A percentile compares a stretch with the other conserved stretches of the same genome.
Conservation (phyloP, 495 filamentous ascomycete species). For the Friedmanniomyces endolithicus region DNA sequence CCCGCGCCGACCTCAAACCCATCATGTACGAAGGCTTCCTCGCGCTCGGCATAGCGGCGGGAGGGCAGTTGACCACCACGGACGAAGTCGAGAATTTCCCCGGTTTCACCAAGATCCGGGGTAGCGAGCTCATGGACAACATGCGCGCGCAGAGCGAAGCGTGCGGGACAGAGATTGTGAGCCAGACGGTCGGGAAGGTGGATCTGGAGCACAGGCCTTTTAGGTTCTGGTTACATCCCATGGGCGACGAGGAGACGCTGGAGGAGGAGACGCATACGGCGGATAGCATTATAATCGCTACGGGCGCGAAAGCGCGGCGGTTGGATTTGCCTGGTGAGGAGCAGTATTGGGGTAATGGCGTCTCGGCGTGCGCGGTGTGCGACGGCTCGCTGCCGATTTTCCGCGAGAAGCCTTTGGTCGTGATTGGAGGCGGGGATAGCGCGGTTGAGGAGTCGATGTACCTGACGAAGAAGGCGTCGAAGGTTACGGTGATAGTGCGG, state of each 20-base stretch:
- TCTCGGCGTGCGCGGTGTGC: conserved; percentile 93
- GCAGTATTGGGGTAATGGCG: conserved; percentile 90
- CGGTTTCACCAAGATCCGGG: conserved; percentile 81
- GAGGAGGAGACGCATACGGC: conserved; percentile 61
- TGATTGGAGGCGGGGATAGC: conserved; percentile 94
- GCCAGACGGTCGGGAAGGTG: conserved; percentile 80
- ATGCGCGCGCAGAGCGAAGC: conserved; percentile 87
- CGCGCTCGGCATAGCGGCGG: conserved; percentile 89
- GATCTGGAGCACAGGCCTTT: conserved; percentile 80
- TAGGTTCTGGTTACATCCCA: conserved; percentile 73
- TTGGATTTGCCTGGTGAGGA: conserved; percentile 80
- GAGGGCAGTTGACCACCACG: conserved; percentile 93
- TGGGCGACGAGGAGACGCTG: conserved; percentile 45
- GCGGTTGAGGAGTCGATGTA: conserved; percentile 97
- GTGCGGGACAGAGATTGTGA: conserved; percentile 83
- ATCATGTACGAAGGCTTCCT: conserved; percentile 96
- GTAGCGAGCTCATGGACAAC: conserved; percentile 76
- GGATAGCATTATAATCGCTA: conserved; percentile 85
- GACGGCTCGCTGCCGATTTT: conserved; percentile 97
- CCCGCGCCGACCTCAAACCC: conserved; percentile 81
- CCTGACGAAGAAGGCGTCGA: conserved; percentile 90
- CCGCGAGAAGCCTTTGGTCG: conserved; percentile 84
- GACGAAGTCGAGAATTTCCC: conserved; percentile 98
- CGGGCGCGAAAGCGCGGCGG: conserved; percentile 79
- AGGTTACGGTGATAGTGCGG: conserved; percentile 87